Evolutionary conservation across 768 basidiomycete genomes (phyloP), one percentile per base, ranked within the genome.

Genomic region (Auricularia cornea): DNA sequence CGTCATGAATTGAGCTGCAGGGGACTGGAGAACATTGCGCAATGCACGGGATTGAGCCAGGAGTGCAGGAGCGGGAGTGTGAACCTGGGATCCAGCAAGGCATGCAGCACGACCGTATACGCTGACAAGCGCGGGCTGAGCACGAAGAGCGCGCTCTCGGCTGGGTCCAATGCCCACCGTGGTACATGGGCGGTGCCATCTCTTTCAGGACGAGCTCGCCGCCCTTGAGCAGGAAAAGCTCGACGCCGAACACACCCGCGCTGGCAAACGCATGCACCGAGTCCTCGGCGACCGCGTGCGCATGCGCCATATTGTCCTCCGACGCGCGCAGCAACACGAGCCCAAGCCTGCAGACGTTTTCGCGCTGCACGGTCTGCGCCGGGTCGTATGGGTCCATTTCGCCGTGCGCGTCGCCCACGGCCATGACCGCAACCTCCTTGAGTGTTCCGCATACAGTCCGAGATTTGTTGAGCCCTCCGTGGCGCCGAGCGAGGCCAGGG

Each of bases 141-240:
- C n/a, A n/a, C n/a, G n/a, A n/a, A n/a, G n/a, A n/a, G n/a, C n/a
- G n/a, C n/a, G n/a, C n/a, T n/a, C n/a, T n/a, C n/a, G n/a, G n/a
- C 71, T 98, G 98, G 31, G 95, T 97, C 75, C 98, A 96, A 73
- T 99, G 97, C 0, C 96, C 97, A 8, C 95, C 98, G 77, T 98
- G 98, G 73, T 99, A 96, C 1, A 97, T 95, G 20, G 97, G 84
- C 14, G 97, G 97, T 0, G 97, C 97, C 65, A 99, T 96, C 77
- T 99, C 97, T 74, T 99, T 99, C 66, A 99, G 83, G 64, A 86
- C 85, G 1, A 98, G 81, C 0, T 79, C 73, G 14, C 90, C 94
- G 95, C 67, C 68, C 93, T 96, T 94, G 83, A 96, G 83, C 48
- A 98, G 78, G 77, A 99, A 99, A 94, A 98, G 93, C 74, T 99